These are phyloP conservation scores for Bryoglossum gracile DNA, from an alignment of 495 filamentous ascomycete species.

Conservation along the genomic window DNA sequence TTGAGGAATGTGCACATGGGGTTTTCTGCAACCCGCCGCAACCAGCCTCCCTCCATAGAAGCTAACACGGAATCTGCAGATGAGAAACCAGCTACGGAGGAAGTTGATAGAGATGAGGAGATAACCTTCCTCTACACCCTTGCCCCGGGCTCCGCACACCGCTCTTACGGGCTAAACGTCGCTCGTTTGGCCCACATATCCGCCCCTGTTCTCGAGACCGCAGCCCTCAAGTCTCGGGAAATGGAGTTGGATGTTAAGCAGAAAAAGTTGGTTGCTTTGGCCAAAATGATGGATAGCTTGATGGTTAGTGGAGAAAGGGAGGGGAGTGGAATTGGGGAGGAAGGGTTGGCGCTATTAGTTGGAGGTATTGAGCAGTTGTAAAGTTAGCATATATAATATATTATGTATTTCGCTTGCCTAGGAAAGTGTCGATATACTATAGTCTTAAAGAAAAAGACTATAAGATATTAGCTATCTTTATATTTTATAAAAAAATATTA, in stretches of 20 bases:
- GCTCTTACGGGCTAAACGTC: slow-evolving; percentile 91
- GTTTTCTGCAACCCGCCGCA: slow-evolving; percentile 23
- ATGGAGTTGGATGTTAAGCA: slow-evolving; percentile 67
- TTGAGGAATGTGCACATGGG: slow-evolving; percentile 41
- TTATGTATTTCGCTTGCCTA: too few species aligned
- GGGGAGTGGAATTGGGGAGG: too few species aligned
- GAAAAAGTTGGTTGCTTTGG: slow-evolving; percentile 43
- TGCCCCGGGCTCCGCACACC: slow-evolving; percentile 80
- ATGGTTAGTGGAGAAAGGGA: slow-evolving; percentile 5
- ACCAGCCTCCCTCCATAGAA: slow-evolving; percentile 1
- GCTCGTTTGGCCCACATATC: slow-evolving; percentile 82
- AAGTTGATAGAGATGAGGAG: slow-evolving; percentile 35
- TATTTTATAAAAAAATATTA: too few species aligned
- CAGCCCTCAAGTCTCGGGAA: slow-evolving; percentile 68
- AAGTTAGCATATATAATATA: too few species aligned
- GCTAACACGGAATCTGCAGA: not conserved
- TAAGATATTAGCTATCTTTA: slow-evolving; percentile 10
- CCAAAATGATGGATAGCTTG: slow-evolving; percentile 38
- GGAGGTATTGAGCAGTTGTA: slow-evolving; percentile 22
- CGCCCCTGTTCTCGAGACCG: slow-evolving; percentile 63
- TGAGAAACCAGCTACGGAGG: slow-evolving; percentile 12
- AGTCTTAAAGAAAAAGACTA: slow-evolving; percentile 1
- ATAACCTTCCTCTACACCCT: slow-evolving; percentile 83
- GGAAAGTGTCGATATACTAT: too few species aligned
- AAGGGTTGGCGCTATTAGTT: slow-evolving; percentile 19